phyloP scores from a whole-genome alignment of 108 stramenopile species.

The Skeletonema grethae region DNA sequence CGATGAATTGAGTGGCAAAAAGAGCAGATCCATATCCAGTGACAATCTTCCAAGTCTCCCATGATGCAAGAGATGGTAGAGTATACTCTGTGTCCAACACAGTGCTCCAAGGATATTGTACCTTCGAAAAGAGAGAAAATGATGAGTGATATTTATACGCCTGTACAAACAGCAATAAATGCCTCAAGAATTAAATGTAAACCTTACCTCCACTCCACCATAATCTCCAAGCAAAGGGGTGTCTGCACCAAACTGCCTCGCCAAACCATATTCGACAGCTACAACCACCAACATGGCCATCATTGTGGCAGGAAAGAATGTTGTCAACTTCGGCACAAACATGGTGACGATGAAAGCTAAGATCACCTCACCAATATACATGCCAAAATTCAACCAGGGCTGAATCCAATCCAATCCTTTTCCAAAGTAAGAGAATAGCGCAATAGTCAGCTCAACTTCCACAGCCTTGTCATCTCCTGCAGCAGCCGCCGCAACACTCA shows the following conservation, averaged over 20 bases:
- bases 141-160: not conserved
- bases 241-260: slow-evolving; percentile 36
- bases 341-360: slow-evolving; percentile 21
- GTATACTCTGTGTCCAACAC: slow-evolving; percentile 28
- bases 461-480: slow-evolving; percentile 18
- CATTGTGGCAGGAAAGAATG: slow-evolving; percentile 39
- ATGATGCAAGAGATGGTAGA: slow-evolving; percentile 35
- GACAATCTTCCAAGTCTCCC: slow-evolving; percentile 47
- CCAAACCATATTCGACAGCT: slow-evolving; percentile 34
- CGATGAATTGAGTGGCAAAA: slow-evolving; percentile 43
- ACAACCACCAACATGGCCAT: slow-evolving; percentile 31
- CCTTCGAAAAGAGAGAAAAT: slow-evolving; percentile 12
- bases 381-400: slow-evolving; percentile 19
- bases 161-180: not conserved
- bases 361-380: slow-evolving; percentile 25
- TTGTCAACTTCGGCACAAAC: slow-evolving; percentile 41
- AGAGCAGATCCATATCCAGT: slow-evolving; percentile 38
- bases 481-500: slow-evolving; percentile 10
- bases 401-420: slow-evolving; percentile 42
- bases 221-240: slow-evolving; percentile 51
- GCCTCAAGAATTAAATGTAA: not conserved
- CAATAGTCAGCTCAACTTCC: slow-evolving; percentile 26
- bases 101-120: slow-evolving; percentile 28
- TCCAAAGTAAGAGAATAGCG: slow-evolving; percentile 38
- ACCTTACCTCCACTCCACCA: slow-evolving; percentile 41